These are phyloP conservation scores for Fusarium dimerum DNA, from an alignment of 2,329 filamentous ascomycete genomes.

Conservation along the genomic window DNA sequence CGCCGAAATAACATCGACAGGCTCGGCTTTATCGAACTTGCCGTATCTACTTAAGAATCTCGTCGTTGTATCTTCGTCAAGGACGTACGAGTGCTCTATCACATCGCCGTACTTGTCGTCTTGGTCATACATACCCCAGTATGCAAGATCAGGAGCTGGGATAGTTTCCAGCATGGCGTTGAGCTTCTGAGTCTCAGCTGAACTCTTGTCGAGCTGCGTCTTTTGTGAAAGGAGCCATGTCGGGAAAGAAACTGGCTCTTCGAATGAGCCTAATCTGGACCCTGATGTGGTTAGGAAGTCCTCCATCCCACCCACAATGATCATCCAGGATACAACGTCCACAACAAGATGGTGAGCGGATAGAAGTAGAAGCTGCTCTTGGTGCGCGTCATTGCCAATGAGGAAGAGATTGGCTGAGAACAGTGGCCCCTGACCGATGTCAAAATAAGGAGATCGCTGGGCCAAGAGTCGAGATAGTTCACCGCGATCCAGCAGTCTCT, in stretches of 20 bases:
- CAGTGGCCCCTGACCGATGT: conserved; percentile 8
- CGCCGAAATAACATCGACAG: neutral
- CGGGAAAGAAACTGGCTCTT: neutral
- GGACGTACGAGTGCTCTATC: too few species aligned
- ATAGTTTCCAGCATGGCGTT: too few species aligned
- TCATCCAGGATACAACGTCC: conserved; percentile 14
- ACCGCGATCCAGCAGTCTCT: neutral
- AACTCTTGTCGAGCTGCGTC: too few species aligned
- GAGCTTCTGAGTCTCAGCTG: too few species aligned
- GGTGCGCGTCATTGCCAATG: neutral
- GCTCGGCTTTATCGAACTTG: too few species aligned
- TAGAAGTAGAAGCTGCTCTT: conserved; percentile 3
- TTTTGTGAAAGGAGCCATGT: neutral
- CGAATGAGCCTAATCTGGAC: neutral
- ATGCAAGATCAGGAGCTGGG: too few species aligned
- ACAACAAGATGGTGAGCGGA: conserved; percentile 13
- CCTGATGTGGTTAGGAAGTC: neutral
- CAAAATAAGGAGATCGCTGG: neutral
- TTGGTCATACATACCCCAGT: too few species aligned
- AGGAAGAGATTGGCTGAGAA: conserved; percentile 4
- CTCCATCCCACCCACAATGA: conserved; percentile 8
- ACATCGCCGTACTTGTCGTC: too few species aligned
- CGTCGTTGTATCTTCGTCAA: too few species aligned
- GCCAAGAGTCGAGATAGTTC: neutral
- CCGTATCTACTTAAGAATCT: too few species aligned